phyloP scores from a whole-genome alignment of 2,329 filamentous ascomycete species.

The Madurella fahalii region DNA sequence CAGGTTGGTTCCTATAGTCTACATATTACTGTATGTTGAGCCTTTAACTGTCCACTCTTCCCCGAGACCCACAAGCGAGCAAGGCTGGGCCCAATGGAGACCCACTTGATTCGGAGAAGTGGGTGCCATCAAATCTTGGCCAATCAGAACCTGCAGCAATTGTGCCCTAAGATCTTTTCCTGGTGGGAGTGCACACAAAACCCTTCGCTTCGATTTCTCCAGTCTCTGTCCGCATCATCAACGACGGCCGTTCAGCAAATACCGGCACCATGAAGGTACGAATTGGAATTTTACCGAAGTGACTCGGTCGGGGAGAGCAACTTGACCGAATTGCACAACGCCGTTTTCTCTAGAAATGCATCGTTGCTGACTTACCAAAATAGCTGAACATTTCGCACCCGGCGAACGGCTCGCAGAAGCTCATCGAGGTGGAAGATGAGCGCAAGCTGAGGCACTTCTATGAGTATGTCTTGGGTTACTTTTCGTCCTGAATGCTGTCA shows the following conservation, averaged over 20 bases:
- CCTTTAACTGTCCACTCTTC: background rate
- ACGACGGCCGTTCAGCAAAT: slow-evolving; percentile 26
- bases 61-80: background rate
- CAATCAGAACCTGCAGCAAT: slow-evolving; percentile 22
- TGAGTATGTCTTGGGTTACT: slow-evolving; percentile 61
- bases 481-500: background rate
- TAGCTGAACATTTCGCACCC: slow-evolving; percentile 75
- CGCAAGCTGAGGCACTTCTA: slow-evolving; percentile 98
- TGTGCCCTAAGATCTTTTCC: slow-evolving; percentile 27
- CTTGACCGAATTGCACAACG: background rate
- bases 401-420: slow-evolving; percentile 99
- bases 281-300: background rate
- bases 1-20: too few relatives aligned
- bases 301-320: background rate
- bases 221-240: slow-evolving; percentile 24
- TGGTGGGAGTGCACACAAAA: slow-evolving; percentile 26
- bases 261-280: slow-evolving; percentile 30
- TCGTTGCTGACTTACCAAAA: slow-evolving; percentile 31
- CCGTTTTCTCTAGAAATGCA: background rate
- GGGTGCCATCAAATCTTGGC: background rate
- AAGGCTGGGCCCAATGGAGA: background rate
- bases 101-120: background rate
- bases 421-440: slow-evolving; percentile 99
- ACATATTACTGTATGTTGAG: too few relatives aligned
- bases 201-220: slow-evolving; percentile 26